phyloP scores from a whole-genome alignment of 352 stramenopile species.

The Pilasporangium apinafurcum region DNA sequence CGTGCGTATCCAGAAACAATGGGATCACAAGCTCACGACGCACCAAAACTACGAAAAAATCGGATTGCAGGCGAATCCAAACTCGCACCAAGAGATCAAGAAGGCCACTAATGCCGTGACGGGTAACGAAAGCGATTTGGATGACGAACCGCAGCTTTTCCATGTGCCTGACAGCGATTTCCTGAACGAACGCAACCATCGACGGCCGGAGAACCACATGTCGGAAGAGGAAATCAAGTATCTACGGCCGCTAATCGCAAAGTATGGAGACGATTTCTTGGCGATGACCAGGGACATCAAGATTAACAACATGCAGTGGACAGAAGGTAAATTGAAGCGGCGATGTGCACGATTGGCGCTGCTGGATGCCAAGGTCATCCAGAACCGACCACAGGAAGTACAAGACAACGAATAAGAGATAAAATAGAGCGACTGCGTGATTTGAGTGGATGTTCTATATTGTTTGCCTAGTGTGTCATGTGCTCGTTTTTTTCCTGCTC shows the following conservation, averaged over 20 bases:
- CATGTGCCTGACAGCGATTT: constrained; percentile 78
- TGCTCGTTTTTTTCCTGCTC: too few species aligned
- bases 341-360: constrained; percentile 70
- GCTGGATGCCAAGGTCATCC: constrained; percentile 70
- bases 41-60: constrained; percentile 79
- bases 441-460: too few species aligned
- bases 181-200: constrained; percentile 66
- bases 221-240: constrained; percentile 76
- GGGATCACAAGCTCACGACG: constrained; percentile 75
- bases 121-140: constrained; percentile 43
- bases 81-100: constrained; percentile 42
- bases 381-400: constrained; percentile 10
- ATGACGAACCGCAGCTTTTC: constrained; percentile 54
- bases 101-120: constrained; percentile 38
- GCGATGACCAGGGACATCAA: constrained; percentile 83
- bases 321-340: constrained; percentile 55
- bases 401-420: constrained; percentile 12
- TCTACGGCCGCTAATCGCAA: constrained; percentile 58
- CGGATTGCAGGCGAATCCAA: constrained; percentile 60
- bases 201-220: constrained; percentile 67
- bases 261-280: constrained; percentile 66
- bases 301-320: constrained; percentile 84
- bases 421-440: background rate
- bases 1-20: constrained; percentile 59
- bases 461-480: too few species aligned